phyloP scores from a whole-genome alignment of 495 filamentous ascomycete genomes.

The Darksidea phi region DNA sequence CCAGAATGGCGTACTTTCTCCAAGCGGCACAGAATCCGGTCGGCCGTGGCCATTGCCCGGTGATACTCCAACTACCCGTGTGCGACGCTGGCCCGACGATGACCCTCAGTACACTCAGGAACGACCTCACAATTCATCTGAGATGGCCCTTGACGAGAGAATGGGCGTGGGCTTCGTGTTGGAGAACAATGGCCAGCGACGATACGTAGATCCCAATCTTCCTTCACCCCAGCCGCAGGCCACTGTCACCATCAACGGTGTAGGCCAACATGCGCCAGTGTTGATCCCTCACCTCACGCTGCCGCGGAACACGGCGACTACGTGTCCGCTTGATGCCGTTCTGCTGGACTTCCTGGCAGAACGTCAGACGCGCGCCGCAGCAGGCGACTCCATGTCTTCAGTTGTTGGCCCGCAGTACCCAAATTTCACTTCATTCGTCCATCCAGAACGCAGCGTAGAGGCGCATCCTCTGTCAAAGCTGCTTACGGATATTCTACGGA shows the following conservation, averaged over 20 bases:
- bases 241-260: slow-evolving; percentile 32
- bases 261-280: slow-evolving; percentile 41
- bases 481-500: slow-evolving; percentile 75
- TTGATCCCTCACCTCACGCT: slow-evolving; percentile 43
- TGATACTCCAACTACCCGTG: slow-evolving; percentile 32
- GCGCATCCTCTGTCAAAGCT: slow-evolving; percentile 74
- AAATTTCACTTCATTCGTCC: slow-evolving; percentile 69
- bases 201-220: slow-evolving; percentile 13
- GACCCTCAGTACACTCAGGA: slow-evolving; percentile 47
- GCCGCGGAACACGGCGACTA: slow-evolving; percentile 60
- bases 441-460: slow-evolving; percentile 58
- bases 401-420: slow-evolving; percentile 73
- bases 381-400: slow-evolving; percentile 58
- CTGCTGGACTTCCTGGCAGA: slow-evolving; percentile 75
- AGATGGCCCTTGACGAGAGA: slow-evolving; percentile 56
- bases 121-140: slow-evolving; percentile 47
- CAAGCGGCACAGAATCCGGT: slow-evolving; percentile 2
- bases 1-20: slow-evolving; percentile 18
- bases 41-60: slow-evolving; percentile 34
- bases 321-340: slow-evolving; percentile 70
- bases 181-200: slow-evolving; percentile 42
- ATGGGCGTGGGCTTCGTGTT: slow-evolving; percentile 70
- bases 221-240: slow-evolving; percentile 16
- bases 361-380: slow-evolving; percentile 60
- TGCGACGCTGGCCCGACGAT: slow-evolving; percentile 32